phyloP scores from a whole-genome alignment of 495 filamentous ascomycete genomes.

The Immersiella caudata region DNA sequence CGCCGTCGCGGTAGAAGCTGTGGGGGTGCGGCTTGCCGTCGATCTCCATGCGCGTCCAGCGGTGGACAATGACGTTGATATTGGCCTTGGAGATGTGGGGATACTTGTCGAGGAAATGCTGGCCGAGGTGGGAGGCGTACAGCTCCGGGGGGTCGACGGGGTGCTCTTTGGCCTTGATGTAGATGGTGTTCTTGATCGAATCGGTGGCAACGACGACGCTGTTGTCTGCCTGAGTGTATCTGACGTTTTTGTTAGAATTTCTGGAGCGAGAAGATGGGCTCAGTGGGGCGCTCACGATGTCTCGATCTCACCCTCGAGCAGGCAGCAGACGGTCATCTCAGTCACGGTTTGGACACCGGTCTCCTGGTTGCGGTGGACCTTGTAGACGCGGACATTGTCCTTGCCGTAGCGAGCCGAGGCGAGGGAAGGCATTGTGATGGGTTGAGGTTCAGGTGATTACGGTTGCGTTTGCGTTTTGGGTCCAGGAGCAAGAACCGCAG shows the following conservation, averaged over 20 bases:
- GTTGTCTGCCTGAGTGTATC: constrained; percentile 94
- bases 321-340: constrained; percentile 91
- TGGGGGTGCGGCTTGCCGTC: constrained; percentile 95
- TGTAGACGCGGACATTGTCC: constrained; percentile 98
- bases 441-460: background rate
- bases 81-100: constrained; percentile 81
- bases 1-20: constrained; percentile 87
- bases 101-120: constrained; percentile 88
- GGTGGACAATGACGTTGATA: constrained; percentile 78
- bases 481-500: background rate
- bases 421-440: constrained; percentile 58
- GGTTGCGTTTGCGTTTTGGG: background rate
- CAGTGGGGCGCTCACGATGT: constrained; percentile 63
- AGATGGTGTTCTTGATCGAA: constrained; percentile 97
- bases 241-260: constrained; percentile 37
- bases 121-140: constrained; percentile 79
- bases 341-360: constrained; percentile 80
- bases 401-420: constrained; percentile 85
- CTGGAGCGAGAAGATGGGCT: background rate
- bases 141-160: constrained; percentile 92
- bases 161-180: constrained; percentile 90
- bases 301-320: constrained; percentile 90
- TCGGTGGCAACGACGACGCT: constrained; percentile 94
- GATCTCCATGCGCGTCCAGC: constrained; percentile 87
- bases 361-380: constrained; percentile 78